These are phyloP conservation scores for Sarocladium oryzae DNA, from an alignment of 2,329 filamentous ascomycete genomes.

Conservation along the genomic window DNA sequence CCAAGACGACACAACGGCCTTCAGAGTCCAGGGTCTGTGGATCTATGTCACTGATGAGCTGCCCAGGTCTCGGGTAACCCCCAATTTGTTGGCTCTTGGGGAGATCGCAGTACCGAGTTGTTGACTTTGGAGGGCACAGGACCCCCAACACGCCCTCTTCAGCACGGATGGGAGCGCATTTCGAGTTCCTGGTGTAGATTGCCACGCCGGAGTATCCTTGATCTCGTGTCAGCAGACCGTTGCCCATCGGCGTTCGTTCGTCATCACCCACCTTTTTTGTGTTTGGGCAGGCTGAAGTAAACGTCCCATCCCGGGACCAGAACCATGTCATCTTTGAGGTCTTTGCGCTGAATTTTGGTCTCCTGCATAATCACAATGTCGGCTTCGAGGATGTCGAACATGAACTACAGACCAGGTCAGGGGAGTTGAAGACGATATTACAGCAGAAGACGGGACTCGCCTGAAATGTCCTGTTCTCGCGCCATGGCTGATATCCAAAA, in stretches of 20 bases:
- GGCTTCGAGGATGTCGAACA: constrained; percentile 90
- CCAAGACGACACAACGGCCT: constrained; percentile 82
- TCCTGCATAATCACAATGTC: constrained; percentile 96
- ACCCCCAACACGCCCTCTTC: constrained; percentile 91
- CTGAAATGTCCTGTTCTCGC: constrained; percentile 62
- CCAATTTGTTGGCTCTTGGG: constrained; percentile 72
- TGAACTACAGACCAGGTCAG: constrained; percentile 48
- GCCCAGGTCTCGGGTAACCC: constrained; percentile 69
- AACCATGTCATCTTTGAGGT: constrained; percentile 92
- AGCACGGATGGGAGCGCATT: constrained; percentile 78
- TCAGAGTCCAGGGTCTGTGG: constrained; percentile 75
- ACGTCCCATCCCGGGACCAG: constrained; percentile 92
- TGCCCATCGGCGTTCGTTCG: background rate
- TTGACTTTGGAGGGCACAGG: constrained; percentile 65
- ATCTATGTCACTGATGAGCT: constrained; percentile 60
- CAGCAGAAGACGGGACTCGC: constrained; percentile 32
- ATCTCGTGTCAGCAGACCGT: background rate
- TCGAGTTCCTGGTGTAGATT: constrained; percentile 85
- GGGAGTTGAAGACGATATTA: too few relatives aligned
- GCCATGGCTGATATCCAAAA: constrained; percentile 80
- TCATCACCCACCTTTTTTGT: constrained; percentile 72
- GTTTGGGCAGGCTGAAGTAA: constrained; percentile 84
- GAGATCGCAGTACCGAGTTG: constrained; percentile 66
- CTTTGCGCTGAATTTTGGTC: constrained; percentile 90
- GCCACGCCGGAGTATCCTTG: constrained; percentile 91